phyloP scores from a whole-genome alignment of 305 asterid genomes.

The Plantago lanceolata region DNA sequence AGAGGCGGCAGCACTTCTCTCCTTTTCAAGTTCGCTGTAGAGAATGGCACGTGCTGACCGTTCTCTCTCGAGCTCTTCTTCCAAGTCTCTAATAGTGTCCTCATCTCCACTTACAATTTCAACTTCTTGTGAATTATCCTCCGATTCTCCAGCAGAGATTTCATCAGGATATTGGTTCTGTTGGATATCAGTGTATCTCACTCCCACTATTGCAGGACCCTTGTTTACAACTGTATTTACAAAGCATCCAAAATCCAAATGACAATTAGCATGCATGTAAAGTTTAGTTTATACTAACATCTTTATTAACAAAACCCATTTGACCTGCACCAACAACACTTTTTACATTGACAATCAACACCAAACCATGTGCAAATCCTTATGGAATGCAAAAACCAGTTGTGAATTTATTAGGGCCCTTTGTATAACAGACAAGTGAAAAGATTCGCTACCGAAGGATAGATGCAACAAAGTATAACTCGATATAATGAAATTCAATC shows the following conservation, averaged over 20 bases:
- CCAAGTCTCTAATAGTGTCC: conserved; percentile 39
- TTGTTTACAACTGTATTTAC: conserved; percentile 33
- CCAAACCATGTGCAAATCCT: not conserved
- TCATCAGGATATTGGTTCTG: conserved; percentile 32
- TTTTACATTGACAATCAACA: not conserved
- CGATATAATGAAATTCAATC: not conserved
- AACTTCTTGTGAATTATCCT: conserved; percentile 22
- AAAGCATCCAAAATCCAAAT: conserved; percentile 21
- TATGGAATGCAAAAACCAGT: not conserved
- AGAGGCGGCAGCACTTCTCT: conserved; percentile 83
- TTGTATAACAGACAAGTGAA: not conserved
- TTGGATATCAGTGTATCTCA: conserved; percentile 29
- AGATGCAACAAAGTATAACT: not conserved
- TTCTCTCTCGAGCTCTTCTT: conserved; percentile 57
- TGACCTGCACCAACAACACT: not conserved
- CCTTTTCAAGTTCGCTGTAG: conserved; percentile 82
- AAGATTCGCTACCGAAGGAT: not conserved
- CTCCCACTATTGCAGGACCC: conserved; percentile 33
- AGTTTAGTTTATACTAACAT: conserved; percentile 1
- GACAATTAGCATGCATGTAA: conserved; percentile 24
- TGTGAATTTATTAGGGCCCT: not conserved
- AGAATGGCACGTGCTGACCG: conserved; percentile 57
- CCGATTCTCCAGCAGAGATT: conserved; percentile 32
- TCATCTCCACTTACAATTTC: conserved; percentile 35
- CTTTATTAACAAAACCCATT: not conserved